A percentile compares a stretch with the other conserved stretches of the same genome.
Conservation (phyloP, 192 early-diverging fungal genomes). For the Umbelopsis vinacea region DNA sequence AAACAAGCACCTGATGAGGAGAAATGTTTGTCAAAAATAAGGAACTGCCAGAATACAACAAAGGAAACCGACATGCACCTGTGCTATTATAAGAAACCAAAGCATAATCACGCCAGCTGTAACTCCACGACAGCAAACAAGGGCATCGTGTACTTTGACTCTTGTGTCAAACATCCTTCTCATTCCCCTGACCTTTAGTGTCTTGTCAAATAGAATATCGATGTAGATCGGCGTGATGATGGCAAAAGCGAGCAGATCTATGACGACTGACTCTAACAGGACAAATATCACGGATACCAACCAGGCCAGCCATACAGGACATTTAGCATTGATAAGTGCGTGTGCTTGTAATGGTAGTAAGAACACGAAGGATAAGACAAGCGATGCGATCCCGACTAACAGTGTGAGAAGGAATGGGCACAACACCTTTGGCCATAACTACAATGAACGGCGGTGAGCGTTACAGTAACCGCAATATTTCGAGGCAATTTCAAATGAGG, state of each 20-base stretch:
- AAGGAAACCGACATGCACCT: constrained; percentile 6
- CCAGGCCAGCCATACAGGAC: constrained; percentile 68
- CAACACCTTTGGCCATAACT: constrained; percentile 51
- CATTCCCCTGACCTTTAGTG: constrained; percentile 50
- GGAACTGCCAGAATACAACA: not conserved
- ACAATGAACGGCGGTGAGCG: not conserved
- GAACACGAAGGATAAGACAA: constrained; percentile 60
- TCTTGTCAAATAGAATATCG: constrained; percentile 62
- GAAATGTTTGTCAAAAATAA: constrained; percentile 10
- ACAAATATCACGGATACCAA: constrained; percentile 61
- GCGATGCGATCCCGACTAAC: constrained; percentile 45
- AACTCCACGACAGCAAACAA: constrained; percentile 52
- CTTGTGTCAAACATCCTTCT: constrained; percentile 46
- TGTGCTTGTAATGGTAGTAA: constrained; percentile 62
- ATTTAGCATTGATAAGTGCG: constrained; percentile 51
- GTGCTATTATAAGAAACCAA: constrained; percentile 41
- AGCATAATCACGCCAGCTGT: constrained; percentile 41
- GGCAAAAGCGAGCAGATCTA: constrained; percentile 59
- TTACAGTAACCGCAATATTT: not conserved
- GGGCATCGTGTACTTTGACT: constrained; percentile 42
- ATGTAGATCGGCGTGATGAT: constrained; percentile 62
- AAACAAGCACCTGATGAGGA: constrained; percentile 49
- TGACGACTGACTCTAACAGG: constrained; percentile 55
- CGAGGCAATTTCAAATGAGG: not conserved
- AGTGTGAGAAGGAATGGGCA: constrained; percentile 59